Evolutionary conservation across 2,329 filamentous ascomycete genomes (phyloP).

Genomic region (Sporothrix curviconia): DNA sequence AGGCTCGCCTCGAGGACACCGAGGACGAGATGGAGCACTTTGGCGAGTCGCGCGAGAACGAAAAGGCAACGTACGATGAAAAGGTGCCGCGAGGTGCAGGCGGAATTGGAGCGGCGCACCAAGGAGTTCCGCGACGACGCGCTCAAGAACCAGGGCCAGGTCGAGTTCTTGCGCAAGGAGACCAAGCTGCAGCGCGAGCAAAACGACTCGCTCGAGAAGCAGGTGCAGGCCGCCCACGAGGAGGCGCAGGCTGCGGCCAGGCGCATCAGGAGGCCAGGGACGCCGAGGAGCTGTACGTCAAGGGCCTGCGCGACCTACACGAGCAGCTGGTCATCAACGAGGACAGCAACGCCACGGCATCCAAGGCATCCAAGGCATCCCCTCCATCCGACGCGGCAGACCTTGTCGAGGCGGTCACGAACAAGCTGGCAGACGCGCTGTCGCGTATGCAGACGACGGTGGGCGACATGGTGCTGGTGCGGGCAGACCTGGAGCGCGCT

Average conservation of each 20-base stretch:
- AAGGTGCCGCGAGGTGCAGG: slow-evolving; percentile 61
- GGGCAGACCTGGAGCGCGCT: slow-evolving; percentile 56
- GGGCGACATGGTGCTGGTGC: slow-evolving; percentile 52
- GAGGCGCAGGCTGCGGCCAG: slow-evolving; percentile 45
- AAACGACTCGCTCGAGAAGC: slow-evolving; percentile 50
- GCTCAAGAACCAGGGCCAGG: slow-evolving; percentile 54
- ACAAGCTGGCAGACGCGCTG: slow-evolving; percentile 50
- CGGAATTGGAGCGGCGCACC: slow-evolving; percentile 60
- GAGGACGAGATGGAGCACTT: slow-evolving; percentile 89
- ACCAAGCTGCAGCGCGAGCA: slow-evolving; percentile 53
- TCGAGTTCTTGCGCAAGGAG: slow-evolving; percentile 58
- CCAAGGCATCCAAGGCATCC: slow-evolving; percentile 24
- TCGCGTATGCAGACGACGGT: slow-evolving; percentile 56
- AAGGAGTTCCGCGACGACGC: slow-evolving; percentile 52
- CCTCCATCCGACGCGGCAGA: slow-evolving; percentile 49
- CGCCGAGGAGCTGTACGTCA: slow-evolving; percentile 44
- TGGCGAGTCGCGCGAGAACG: slow-evolving; percentile 75
- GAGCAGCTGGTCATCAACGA: slow-evolving; percentile 50
- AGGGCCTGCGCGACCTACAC: slow-evolving; percentile 53
- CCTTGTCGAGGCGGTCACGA: slow-evolving; percentile 54
- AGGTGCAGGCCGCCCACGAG: slow-evolving; percentile 50
- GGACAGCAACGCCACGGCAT: background rate
- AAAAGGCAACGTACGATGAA: slow-evolving; percentile 64
- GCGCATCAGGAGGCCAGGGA: slow-evolving; percentile 47
- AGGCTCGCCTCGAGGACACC: slow-evolving; percentile 72